Base-by-base conservation (phyloP, 768 basidiomycete genomes). In the Leccinellum albellum region DNA sequence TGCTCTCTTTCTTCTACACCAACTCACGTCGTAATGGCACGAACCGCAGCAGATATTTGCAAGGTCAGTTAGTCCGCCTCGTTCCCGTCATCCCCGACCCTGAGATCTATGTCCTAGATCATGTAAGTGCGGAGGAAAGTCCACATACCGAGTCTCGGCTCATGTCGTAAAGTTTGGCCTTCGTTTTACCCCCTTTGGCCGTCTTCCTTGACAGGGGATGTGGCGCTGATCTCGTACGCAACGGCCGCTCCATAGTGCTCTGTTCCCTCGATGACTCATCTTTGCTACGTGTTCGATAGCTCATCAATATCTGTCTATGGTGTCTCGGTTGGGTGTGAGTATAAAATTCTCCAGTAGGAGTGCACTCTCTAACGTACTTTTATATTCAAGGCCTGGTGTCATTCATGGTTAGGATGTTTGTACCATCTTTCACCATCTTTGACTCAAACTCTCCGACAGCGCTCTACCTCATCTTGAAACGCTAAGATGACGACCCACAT, bases 201-300 rank as follows among this genome's bases (percentile, higher is more conserved):
- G 94, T 96, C 24, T 93, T 94, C 76, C 74, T 95, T 24, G 92
- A 95, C 76, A 81, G 90, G 53, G 94, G 94, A 24, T 94, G 91
- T 69, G 75, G 77, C 33, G 83, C 81, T 21, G 91, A 94, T 70
- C 73, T 95, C 45, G 84, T 89, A 65, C 51, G 85, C 81, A 40
- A 52, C 57, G 13, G 28, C 13, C 14, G 45, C 51, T 45, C 21
- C 31, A 20, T 5, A 24, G n/a, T n/a, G n/a, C 17, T n/a, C 21
- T 5, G n/a, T 32, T 31, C 21, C 12, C 6, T 29, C 15, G 10
- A 14, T 42, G 35, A 17, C 46, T 50, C 26, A 67, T 51, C 48
- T 15, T 26, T 4, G 40, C 29, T 45, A 26, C 40, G 74, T 62
- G 74, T 21, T 31, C 17, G 12, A 26, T 49, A 72, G 71, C 55